Conservation (phyloP, 1,284 basidiomycete species). For the Cryptococcus sp. region DNA sequence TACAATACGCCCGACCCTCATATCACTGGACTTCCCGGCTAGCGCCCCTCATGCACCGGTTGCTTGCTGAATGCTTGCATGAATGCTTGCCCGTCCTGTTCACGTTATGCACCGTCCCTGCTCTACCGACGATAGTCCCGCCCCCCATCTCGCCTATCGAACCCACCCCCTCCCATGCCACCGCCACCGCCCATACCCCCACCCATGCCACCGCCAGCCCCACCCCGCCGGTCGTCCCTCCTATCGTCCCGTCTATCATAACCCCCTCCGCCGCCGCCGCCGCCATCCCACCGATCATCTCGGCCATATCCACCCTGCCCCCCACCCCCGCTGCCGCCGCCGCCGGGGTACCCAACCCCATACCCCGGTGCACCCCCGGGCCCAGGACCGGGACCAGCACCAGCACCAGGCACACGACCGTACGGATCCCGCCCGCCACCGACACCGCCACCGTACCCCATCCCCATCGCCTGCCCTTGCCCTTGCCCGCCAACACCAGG, state of each 20-base stretch:
- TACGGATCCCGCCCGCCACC: too few species aligned
- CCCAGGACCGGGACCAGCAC: slow-evolving; percentile 2
- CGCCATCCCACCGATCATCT: not conserved
- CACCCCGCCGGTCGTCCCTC: too few species aligned
- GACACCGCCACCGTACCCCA: too few species aligned
- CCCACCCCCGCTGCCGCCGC: not conserved
- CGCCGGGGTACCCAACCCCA: not conserved
- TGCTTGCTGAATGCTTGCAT: not conserved
- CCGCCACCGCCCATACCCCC: slow-evolving; percentile 1
- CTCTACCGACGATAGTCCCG: slow-evolving; percentile 5
- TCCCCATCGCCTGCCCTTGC: too few species aligned
- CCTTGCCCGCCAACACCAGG: too few species aligned
- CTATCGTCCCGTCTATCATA: slow-evolving; percentile 1
- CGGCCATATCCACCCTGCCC: not conserved
- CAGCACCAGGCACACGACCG: slow-evolving; percentile 8
- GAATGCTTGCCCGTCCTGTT: not conserved
- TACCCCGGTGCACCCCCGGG: not conserved
- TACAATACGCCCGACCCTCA: slow-evolving; percentile 12
- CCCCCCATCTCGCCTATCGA: not conserved
- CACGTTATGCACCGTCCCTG: not conserved
- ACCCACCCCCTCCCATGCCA: not conserved
- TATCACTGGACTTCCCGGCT: not conserved
- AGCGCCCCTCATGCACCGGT: too few species aligned
- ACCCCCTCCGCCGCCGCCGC: slow-evolving; percentile 4
- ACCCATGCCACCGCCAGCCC: not conserved